Evolutionary conservation across 176 grass and related monocot species (phyloP).

Genomic region (Oryza coarctata): DNA sequence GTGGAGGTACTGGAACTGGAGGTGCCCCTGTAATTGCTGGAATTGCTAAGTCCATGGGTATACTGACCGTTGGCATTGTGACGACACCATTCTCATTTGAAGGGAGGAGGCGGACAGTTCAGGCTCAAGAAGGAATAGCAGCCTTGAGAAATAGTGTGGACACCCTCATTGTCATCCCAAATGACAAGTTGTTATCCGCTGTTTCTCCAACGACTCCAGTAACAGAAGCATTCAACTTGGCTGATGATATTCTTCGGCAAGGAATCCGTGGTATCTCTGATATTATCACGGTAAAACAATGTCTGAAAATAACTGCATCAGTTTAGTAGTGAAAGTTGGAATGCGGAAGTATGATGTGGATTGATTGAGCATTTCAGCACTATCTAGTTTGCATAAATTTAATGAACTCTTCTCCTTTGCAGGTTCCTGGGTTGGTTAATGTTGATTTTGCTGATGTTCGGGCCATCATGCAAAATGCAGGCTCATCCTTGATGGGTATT

Average conservation of each 20-base stretch:
- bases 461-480: conserved; percentile 92
- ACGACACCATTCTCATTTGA: conserved; percentile 89
- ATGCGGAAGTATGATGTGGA: background rate
- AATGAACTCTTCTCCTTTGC: conserved; percentile 21
- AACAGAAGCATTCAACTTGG: conserved; percentile 85
- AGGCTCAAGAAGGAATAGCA: conserved; percentile 89
- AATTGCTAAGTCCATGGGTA: conserved; percentile 82
- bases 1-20: conserved; percentile 87
- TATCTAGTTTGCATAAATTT: background rate
- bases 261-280: conserved; percentile 95
- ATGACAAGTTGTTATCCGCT: conserved; percentile 80
- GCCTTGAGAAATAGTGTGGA: conserved; percentile 81
- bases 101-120: conserved; percentile 72
- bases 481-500: conserved; percentile 99
- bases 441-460: conserved; percentile 99
- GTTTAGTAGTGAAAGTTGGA: background rate
- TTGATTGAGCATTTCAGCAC: background rate
- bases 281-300: conserved; percentile 64
- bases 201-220: conserved; percentile 87
- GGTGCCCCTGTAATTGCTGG: conserved; percentile 79
- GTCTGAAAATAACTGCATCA: background rate
- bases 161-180: conserved; percentile 91
- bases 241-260: conserved; percentile 87
- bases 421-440: conserved; percentile 95
- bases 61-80: conserved; percentile 80